Evolutionary conservation across 495 filamentous ascomycete genomes (phyloP).

Genomic region (Collariella sp.): DNA sequence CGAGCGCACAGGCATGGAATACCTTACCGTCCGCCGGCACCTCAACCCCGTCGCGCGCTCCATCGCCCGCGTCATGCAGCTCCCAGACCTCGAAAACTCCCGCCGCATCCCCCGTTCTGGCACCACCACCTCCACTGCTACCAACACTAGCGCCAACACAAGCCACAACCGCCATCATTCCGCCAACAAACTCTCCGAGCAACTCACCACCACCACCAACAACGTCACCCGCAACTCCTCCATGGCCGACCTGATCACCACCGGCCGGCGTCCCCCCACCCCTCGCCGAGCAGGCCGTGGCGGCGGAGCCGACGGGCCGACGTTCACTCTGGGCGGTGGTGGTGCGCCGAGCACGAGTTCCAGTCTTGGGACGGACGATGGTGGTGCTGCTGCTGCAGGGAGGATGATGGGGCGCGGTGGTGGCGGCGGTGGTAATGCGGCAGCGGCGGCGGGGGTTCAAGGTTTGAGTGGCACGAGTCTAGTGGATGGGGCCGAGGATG

Average conservation of each 20-base stretch:
- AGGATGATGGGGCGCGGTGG: constrained; percentile 4
- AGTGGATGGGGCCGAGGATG: constrained; percentile 36
- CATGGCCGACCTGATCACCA: constrained; percentile 6
- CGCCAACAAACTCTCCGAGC: constrained; percentile 2
- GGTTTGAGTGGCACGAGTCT: constrained; percentile 37
- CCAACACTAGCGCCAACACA: no score
- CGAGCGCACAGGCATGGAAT: constrained; percentile 56
- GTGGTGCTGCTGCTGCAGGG: no score
- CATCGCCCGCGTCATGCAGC: constrained; percentile 42
- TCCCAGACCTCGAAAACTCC: constrained; percentile 41
- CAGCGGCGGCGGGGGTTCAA: constrained; percentile 16
- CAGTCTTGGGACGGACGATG: constrained; percentile 31
- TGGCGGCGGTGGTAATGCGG: not conserved
- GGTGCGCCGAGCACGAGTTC: constrained; percentile 25
- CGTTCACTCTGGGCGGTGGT: constrained; percentile 23
- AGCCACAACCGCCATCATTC: no score
- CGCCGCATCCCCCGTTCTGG: constrained; percentile 32
- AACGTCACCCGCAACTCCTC: not conserved
- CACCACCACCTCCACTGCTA: constrained; percentile 6
- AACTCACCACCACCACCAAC: not conserved
- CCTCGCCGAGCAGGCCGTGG: not conserved
- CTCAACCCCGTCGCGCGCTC: constrained; percentile 57
- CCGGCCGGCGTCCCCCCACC: not conserved
- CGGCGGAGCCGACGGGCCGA: constrained; percentile 23
- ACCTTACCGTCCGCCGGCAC: constrained; percentile 57